A percentile compares a stretch with the other conserved stretches of the same genome.
Conservation (phyloP, 2,329 filamentous ascomycete species). For the Xenoacremonium recifei region DNA sequence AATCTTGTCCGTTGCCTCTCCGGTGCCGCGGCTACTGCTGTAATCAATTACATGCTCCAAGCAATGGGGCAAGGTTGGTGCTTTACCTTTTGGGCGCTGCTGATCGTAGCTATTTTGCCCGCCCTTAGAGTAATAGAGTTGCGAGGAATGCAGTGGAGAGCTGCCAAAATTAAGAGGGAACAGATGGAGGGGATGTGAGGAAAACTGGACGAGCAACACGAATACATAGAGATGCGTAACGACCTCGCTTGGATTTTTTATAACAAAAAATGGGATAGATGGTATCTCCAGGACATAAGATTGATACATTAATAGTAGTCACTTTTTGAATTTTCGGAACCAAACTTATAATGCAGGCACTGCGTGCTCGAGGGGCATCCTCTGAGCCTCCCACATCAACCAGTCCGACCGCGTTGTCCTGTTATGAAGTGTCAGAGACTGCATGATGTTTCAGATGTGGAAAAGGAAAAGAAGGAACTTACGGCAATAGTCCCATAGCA, state of each 20-base stretch:
- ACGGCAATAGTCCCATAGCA: conserved; percentile 91
- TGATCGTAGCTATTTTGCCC: conserved; percentile 49
- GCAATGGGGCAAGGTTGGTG: conserved; percentile 60
- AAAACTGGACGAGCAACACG: too few species aligned
- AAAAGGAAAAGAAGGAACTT: conserved; percentile 44
- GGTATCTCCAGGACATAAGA: too few species aligned
- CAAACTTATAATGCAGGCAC: conserved; percentile 57
- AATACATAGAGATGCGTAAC: too few species aligned
- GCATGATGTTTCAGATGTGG: too few species aligned
- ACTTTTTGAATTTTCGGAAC: too few species aligned
- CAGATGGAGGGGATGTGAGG: conserved; percentile 20
- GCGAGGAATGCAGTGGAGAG: conserved; percentile 49
- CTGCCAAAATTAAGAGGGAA: conserved; percentile 43
- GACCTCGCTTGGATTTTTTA: too few species aligned
- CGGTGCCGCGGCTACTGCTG: conserved; percentile 57
- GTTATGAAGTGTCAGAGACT: conserved; percentile 10
- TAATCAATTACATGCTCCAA: conserved; percentile 58
- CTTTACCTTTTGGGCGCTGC: conserved; percentile 56
- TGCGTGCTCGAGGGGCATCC: conserved; percentile 65
- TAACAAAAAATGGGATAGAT: too few species aligned
- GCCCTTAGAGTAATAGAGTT: conserved; percentile 49
- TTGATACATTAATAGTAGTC: too few species aligned
- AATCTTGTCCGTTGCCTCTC: conserved; percentile 62
- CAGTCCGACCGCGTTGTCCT: conserved; percentile 96
- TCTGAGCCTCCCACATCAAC: conserved; percentile 88